Base-by-base conservation (phyloP, 371 early-diverging fungal species). In the Vairimorpha ceranae region DNA sequence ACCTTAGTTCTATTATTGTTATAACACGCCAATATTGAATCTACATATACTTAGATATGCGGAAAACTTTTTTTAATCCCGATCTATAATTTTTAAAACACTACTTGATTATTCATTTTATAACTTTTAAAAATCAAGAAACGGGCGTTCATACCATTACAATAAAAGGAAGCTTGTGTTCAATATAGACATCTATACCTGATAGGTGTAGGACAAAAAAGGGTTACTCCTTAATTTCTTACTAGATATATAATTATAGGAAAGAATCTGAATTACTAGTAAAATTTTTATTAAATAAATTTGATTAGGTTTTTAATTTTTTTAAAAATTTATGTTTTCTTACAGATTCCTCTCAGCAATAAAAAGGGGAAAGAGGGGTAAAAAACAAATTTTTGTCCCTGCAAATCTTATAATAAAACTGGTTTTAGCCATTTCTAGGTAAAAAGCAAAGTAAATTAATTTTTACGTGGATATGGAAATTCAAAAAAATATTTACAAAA, bases 131-230 rank as follows among this genome's bases (percentile, higher is more conserved):
- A 56, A 48, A 68, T 64, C 4, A 17, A 12, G 23, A 67, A 38
- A 68, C 69, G 27, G 69, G 69, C 8, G 69, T 33, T 6, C 69
- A 68, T 30, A 68, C 69, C 4, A 25, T 69, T 12, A 64, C n/a
- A 6, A 67, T 68, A 6, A 67, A 68, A 36, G 38, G 60, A 32
- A 12, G 4, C 15, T 60, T 8, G 60, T 7, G 15, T 10, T 10
- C 12, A 12, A 6, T 32, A 32, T 23, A 60, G 19, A 32, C 25
- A 23, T 17, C 10, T n/a, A 60, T 60, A 29, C 60, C 54, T 8
- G 23, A 7, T 52, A 21, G 54, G n/a, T 8, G 54, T 41, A 41
- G 15, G 41, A 41, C 41, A 41, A 10, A 41, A 10, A 15, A 41
- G 10, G 10, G 7, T 41, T 7, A 7, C 7, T 7, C 7, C 15